Evolutionary conservation across 768 basidiomycete species (phyloP).

Genomic region (button mushroom (Agaricus bisporus)): DNA sequence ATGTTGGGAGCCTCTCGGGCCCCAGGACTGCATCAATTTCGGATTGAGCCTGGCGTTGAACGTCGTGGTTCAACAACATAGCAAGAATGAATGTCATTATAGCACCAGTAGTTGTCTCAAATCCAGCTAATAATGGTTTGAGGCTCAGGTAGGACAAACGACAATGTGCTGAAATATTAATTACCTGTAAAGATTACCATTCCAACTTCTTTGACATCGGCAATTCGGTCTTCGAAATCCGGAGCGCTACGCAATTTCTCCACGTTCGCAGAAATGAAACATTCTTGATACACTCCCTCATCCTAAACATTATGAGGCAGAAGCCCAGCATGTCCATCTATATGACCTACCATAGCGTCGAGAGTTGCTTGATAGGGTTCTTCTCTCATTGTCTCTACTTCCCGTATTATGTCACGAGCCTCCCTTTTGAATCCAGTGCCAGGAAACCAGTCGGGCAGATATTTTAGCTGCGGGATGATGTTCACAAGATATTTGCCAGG

Average conservation of each 20-base stretch:
- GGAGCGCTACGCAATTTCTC: not conserved
- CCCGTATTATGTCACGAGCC: not conserved
- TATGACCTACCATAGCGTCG: not conserved
- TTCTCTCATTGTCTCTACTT: not conserved
- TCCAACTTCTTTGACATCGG: not conserved
- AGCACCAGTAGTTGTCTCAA: not conserved
- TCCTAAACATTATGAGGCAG: not conserved
- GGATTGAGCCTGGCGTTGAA: slow-evolving; percentile 17
- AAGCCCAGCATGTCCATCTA: not conserved
- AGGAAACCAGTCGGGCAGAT: slow-evolving; percentile 11
- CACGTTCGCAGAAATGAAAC: not conserved
- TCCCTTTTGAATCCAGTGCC: slow-evolving; percentile 7
- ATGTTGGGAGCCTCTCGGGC: slow-evolving; percentile 17
- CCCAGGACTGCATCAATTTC: slow-evolving; percentile 23
- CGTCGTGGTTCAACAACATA: slow-evolving; percentile 10
- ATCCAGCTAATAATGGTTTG: not conserved
- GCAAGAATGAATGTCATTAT: not conserved
- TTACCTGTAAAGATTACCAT: not conserved
- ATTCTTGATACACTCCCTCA: not conserved
- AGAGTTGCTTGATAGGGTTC: not conserved
- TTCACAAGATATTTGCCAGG: slow-evolving; percentile 9
- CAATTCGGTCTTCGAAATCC: not conserved
- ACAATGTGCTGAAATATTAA: too few relatives aligned
- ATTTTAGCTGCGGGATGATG: not conserved
- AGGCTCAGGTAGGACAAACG: not conserved